Percentiles rank a stretch among this genome's conserved stretches.
These are phyloP conservation scores for Salix caprea DNA, from an alignment of 345 rosid genomes.

Conservation along the genomic window DNA sequence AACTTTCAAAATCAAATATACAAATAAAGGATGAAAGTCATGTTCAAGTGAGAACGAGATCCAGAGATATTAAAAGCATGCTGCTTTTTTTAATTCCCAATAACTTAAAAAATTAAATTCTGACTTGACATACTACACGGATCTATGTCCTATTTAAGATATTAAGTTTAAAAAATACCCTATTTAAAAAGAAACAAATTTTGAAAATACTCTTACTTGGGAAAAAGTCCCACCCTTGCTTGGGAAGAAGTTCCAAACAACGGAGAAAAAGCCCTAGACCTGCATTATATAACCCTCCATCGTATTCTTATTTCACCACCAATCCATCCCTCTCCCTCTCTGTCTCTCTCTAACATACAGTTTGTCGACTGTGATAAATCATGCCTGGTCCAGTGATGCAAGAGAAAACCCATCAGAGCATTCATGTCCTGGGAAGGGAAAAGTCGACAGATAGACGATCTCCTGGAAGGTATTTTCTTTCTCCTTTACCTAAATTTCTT, in stretches of 20 bases:
- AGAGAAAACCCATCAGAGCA: slow-evolving; percentile 43
- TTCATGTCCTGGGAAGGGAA: slow-evolving; percentile 41
- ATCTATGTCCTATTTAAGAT: neutral
- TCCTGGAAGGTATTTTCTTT: slow-evolving; percentile 44
- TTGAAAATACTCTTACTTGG: neutral
- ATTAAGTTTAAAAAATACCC: neutral
- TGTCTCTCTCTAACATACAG: neutral
- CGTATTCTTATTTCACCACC: too few relatives aligned
- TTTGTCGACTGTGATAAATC: neutral
- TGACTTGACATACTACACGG: neutral
- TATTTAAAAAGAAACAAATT: too few relatives aligned
- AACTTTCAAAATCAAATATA: too few relatives aligned
- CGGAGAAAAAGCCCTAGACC: neutral
- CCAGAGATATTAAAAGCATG: too few relatives aligned
- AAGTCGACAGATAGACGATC: slow-evolving; percentile 15
- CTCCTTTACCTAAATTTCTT: neutral
- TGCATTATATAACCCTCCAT: neutral
- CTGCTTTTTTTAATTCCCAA: too few relatives aligned
- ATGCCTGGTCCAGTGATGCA: slow-evolving; percentile 55
- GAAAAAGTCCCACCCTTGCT: neutral
- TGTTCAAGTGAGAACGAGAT: too few relatives aligned
- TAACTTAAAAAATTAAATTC: neutral
- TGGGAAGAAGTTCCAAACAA: neutral
- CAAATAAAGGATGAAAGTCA: too few relatives aligned
- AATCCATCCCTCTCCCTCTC: too few relatives aligned